Evolutionary conservation across 2,329 filamentous ascomycete genomes (phyloP).

Genomic region (Coniella lustricola): DNA sequence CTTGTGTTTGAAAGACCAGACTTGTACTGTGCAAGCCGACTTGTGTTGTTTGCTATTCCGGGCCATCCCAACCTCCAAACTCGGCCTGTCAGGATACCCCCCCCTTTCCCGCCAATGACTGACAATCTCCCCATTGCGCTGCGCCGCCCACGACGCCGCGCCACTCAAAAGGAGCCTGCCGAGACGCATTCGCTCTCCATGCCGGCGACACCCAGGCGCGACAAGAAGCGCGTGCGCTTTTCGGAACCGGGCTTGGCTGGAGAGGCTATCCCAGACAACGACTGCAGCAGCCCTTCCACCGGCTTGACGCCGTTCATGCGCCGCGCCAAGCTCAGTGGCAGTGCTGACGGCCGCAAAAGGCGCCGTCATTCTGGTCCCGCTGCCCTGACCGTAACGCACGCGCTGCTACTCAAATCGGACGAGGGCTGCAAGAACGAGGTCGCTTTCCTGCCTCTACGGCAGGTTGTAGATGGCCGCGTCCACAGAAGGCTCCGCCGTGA

Average conservation of each 20-base stretch:
- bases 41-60: neutral
- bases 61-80: neutral
- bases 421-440: slow-evolving; percentile 29
- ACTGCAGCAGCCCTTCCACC: slow-evolving; percentile 28
- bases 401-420: slow-evolving; percentile 15
- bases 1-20: no score
- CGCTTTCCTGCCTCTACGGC: slow-evolving; percentile 43
- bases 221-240: slow-evolving; percentile 47
- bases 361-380: slow-evolving; percentile 41
- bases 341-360: slow-evolving; percentile 23
- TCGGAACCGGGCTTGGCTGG: slow-evolving; percentile 46
- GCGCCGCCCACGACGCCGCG: slow-evolving; percentile 44
- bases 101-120: slow-evolving; percentile 26
- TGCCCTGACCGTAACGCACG: slow-evolving; percentile 11
- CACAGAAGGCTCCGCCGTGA: slow-evolving; percentile 51
- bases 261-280: slow-evolving; percentile 18
- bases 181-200: slow-evolving; percentile 12
- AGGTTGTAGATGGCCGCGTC: slow-evolving; percentile 50
- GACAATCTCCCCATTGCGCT: slow-evolving; percentile 48
- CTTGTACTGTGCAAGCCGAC: no score
- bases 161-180: slow-evolving; percentile 15
- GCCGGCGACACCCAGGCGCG: slow-evolving; percentile 21
- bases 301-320: slow-evolving; percentile 54
- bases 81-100: neutral
- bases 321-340: slow-evolving; percentile 37